phyloP scores from a whole-genome alignment of 257 asterid genomes.

The Leptodermis oblonga region DNA sequence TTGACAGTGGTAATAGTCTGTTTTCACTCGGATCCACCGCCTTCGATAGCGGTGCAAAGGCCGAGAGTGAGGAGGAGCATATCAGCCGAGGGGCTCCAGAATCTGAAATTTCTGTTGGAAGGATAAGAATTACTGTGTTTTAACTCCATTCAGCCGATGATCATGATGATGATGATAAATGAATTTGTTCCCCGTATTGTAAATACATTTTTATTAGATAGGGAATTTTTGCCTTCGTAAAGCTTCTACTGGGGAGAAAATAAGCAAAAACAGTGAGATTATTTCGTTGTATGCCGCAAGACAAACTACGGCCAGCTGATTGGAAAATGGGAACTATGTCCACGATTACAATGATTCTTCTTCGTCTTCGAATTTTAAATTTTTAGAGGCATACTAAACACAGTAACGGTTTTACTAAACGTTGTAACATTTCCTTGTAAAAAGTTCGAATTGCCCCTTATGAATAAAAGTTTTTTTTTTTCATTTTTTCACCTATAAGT shows the following conservation, averaged over 20 bases:
- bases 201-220: slow-evolving; percentile 28
- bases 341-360: slow-evolving; percentile 6
- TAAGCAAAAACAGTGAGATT: slow-evolving; percentile 1
- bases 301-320: neutral
- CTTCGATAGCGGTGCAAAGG: slow-evolving; percentile 39
- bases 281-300: neutral
- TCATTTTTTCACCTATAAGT: too few species aligned
- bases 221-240: slow-evolving; percentile 20
- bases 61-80: slow-evolving; percentile 62
- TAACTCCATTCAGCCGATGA: neutral
- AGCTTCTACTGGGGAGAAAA: slow-evolving; percentile 25
- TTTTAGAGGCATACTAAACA: too few species aligned
- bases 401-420: too few species aligned
- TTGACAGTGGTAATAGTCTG: slow-evolving; percentile 73
- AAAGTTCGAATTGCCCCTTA: too few species aligned
- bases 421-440: too few species aligned
- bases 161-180: slow-evolving; percentile 27
- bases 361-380: too few species aligned
- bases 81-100: slow-evolving; percentile 79
- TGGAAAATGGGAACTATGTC: slow-evolving; percentile 1
- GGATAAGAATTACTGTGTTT: slow-evolving; percentile 30
- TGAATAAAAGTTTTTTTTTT: too few species aligned
- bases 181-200: slow-evolving; percentile 18
- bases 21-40: slow-evolving; percentile 72
- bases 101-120: slow-evolving; percentile 57